Evolutionary conservation across 495 filamentous ascomycete genomes (phyloP), one percentile per base, ranked within the genome.

Genomic region (Lindgomyces ingoldianus): DNA sequence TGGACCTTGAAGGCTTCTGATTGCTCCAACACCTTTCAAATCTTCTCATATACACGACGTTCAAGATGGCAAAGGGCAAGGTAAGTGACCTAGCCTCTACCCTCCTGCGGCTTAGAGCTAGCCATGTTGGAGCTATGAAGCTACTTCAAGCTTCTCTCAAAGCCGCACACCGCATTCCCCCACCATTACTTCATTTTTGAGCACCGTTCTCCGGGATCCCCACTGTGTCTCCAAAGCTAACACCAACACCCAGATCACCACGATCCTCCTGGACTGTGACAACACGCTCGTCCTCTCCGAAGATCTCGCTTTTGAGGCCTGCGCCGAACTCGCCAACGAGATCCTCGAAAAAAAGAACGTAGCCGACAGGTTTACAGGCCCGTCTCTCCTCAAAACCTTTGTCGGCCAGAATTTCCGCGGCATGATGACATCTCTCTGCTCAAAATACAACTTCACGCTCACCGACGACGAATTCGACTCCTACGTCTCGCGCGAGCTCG

Each of bases 391-490:
- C 76, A 76, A 80, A 64, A 90, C 95, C 77, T 96, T 96, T 72
- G 92, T 96, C 74, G 92, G 92, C 69, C 90, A 94, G 74, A 96
- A 96, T 81, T 96, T 96, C 84, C 91, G 91, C 67, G 90, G 91
- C 74, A 96, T 96, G 91, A 82, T 90, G 76, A 60, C 80, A 36
- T 84, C 83, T 59, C 83, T 96, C 53, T 86, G 89, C 76, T 79
- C 84, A 74, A 91, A 90, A 75, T 88, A 87, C 80, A 76, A 80
- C 66, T 92, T 95, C 76, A 76, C 81, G 39, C 80, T 96, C 76
- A 67, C 75, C 2, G 72, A 79, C 19, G 85, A 83, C 1, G 89
- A 95, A 71, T 76, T 93, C 24, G 86, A 94, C 71, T 72, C 66
- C 12, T 96, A 91, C 75, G 92, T 96, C 51, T 81, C 78, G 67